Evolutionary conservation across 768 basidiomycete genomes (phyloP), one percentile per base, ranked within the genome.

Genomic region (Megacollybia marginata): DNA sequence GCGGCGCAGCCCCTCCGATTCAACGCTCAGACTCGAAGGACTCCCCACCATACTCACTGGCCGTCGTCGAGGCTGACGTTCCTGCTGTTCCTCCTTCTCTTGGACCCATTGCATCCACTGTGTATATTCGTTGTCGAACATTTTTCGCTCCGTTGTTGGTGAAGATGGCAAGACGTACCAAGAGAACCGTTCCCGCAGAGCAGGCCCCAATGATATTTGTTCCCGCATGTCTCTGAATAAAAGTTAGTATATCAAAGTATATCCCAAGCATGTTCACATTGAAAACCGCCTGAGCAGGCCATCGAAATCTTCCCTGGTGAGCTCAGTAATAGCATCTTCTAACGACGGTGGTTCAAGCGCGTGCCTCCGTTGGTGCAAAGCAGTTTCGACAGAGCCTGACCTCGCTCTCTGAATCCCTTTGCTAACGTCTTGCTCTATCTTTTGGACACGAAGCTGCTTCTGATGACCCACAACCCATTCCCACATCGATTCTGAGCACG

Each of bases 401-500:
- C 55, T 52, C 36, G 52, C 49, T 28, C 58, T 53, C 8, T 47
- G 35, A 33, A 42, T 19, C 18, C 47, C 40, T 40, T 52, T 50
- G 20, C 46, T 28, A 31, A 42, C 5, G 28, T 46, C 19, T 28
- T 2, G 23, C 47, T 46, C 42, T 33, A 19, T 18, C 33, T 51
- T 52, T 31, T 46, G 44, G 9, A 18, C 35, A 15, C 35, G 23
- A 9, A 15, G 15, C 36, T 48, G 52, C 11, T 54, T 59, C 65
- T 81, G 80, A 52, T 73, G 74, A 20, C 73, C 73, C 18, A 67
- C 58, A 3, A 88, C 74, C 78, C 80, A 88, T 48, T 85, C 84
- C 87, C 87, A 89, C 85, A 88, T 88, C 31, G 79, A 71, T 63
- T 88, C 87, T 0, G 80, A 71, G 56, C 85, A 88, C 8, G 73